These are phyloP conservation scores for Apophysomyces variabilis DNA, from an alignment of 371 early-diverging fungal species.

Conservation along the genomic window DNA sequence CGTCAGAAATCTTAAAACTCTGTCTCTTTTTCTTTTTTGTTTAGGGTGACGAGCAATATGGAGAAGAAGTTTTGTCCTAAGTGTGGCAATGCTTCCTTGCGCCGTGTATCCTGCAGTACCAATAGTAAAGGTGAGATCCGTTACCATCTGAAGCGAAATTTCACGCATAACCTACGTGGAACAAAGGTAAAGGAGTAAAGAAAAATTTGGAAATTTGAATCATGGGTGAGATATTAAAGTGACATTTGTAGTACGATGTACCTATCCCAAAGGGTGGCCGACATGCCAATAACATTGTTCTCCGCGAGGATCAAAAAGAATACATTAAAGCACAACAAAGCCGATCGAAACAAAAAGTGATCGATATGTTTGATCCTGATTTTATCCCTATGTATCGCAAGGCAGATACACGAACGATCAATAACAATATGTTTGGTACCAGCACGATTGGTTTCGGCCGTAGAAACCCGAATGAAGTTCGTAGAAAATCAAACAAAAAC, in stretches of 20 bases:
- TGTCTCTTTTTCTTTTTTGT: background rate
- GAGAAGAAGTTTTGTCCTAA: slow-evolving; percentile 91
- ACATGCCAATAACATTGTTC: slow-evolving; percentile 76
- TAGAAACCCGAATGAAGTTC: slow-evolving; percentile 84
- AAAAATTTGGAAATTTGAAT: too few species aligned
- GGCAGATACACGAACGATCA: slow-evolving; percentile 42
- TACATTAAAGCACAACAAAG: slow-evolving; percentile 65
- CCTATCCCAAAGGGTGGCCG: slow-evolving; percentile 87
- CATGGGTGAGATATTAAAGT: too few species aligned
- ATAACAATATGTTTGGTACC: slow-evolving; percentile 68
- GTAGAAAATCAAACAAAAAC: slow-evolving; percentile 58
- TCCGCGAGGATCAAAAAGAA: slow-evolving; percentile 93
- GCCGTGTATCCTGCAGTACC: slow-evolving; percentile 82
- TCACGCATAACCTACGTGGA: slow-evolving; percentile 88
- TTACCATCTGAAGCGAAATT: slow-evolving; percentile 89
- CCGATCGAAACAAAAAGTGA: slow-evolving; percentile 56
- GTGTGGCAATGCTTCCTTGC: slow-evolving; percentile 91
- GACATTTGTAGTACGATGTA: slow-evolving; percentile 68
- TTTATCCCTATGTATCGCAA: slow-evolving; percentile 70
- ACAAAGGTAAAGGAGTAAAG: slow-evolving; percentile 62
- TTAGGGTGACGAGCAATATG: slow-evolving; percentile 82
- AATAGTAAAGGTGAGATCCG: slow-evolving; percentile 80
- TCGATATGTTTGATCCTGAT: slow-evolving; percentile 80
- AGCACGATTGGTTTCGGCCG: slow-evolving; percentile 86
- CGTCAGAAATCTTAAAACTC: too few species aligned